A percentile compares a stretch with the other conserved stretches of the same genome.
These are phyloP conservation scores for Entrophospora sp. DNA, from an alignment of 192 early-diverging fungal genomes.

Conservation along the genomic window DNA sequence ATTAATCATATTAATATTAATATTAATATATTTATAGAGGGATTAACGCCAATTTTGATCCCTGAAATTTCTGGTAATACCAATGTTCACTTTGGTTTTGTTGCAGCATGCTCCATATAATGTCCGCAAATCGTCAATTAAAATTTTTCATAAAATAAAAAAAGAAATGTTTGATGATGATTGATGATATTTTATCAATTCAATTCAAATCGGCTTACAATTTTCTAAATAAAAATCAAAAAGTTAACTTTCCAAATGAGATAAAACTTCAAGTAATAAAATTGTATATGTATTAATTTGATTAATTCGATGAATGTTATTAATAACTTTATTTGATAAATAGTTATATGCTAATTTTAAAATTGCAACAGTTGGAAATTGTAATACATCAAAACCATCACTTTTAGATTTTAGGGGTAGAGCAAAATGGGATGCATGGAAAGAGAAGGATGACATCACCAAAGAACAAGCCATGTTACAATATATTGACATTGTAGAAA, in stretches of 20 bases:
- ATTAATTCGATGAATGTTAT: neutral
- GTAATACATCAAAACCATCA: constrained; percentile 26
- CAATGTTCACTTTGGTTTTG: no score
- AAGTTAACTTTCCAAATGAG: neutral
- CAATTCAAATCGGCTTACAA: neutral
- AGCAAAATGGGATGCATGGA: constrained; percentile 41
- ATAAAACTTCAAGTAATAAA: constrained; percentile 1
- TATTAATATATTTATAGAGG: no score
- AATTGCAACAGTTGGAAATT: constrained; percentile 28
- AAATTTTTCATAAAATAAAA: no score
- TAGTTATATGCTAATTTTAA: constrained; percentile 36
- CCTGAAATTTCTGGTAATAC: no score
- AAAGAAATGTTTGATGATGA: no score
- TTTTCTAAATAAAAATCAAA: neutral
- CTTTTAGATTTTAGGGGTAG: constrained; percentile 31
- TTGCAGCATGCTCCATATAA: no score
- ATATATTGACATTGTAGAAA: neutral
- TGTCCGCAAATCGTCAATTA: no score
- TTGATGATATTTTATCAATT: neutral
- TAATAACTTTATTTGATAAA: neutral
- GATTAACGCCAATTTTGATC: no score
- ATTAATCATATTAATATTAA: no score
- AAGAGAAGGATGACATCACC: constrained; percentile 23
- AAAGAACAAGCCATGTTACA: constrained; percentile 14
- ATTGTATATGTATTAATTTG: no score